A percentile compares a stretch with the other conserved stretches of the same genome.
Evolutionary conservation across 768 basidiomycete species (phyloP).

Genomic region (Tylopilus sp.): DNA sequence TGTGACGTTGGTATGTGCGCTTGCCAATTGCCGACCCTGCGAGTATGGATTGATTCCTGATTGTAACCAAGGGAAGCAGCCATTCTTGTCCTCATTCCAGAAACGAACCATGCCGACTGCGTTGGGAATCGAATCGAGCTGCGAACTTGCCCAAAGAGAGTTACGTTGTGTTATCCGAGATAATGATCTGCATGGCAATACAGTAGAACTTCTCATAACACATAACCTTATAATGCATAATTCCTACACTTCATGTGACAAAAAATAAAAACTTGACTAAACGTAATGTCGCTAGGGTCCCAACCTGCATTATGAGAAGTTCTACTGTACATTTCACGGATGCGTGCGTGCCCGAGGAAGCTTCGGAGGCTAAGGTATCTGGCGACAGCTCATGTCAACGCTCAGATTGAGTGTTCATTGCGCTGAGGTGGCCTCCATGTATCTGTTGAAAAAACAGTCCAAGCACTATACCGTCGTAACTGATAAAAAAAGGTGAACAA

Average conservation of each 20-base stretch:
- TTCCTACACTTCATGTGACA: no score
- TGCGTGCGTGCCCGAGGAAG: neutral
- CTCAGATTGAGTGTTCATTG: neutral
- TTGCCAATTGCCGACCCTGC: slow-evolving; percentile 2
- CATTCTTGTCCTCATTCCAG: neutral
- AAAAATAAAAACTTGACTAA: no score
- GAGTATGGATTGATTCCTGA: neutral
- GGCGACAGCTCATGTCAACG: neutral
- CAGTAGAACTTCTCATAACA: no score
- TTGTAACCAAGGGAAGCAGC: neutral
- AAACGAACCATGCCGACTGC: slow-evolving; percentile 6
- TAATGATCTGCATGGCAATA: neutral
- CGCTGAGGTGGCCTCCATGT: neutral
- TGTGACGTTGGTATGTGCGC: slow-evolving; percentile 12
- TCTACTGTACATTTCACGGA: neutral
- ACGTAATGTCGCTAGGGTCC: no score
- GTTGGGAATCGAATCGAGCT: slow-evolving; percentile 2
- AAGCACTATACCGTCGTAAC: neutral
- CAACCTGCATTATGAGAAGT: no score
- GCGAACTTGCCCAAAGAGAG: neutral
- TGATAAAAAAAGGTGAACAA: no score
- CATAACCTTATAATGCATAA: no score
- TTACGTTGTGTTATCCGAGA: neutral
- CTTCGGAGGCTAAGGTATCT: neutral
- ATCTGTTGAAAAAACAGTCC: neutral